Conservation (phyloP, 2,329 filamentous ascomycete species). For the Pyrenochaeta sp. region DNA sequence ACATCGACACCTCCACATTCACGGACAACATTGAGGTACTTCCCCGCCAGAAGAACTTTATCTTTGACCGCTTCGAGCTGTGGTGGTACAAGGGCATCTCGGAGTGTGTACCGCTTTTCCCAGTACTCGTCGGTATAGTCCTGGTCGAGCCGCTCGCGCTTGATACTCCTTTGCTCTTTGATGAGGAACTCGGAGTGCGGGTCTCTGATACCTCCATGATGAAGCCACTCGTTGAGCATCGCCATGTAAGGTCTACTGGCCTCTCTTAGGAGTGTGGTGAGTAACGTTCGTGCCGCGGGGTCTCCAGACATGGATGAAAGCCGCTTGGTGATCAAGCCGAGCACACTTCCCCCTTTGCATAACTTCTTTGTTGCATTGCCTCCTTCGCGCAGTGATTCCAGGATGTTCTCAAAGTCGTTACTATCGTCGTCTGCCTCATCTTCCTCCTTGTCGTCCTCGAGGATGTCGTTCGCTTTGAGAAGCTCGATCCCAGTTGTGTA, state of each 20-base stretch:
- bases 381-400: slow-evolving; percentile 87
- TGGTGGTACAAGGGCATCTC: slow-evolving; percentile 88
- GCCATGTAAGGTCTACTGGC: slow-evolving; percentile 94
- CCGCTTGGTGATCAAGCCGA: slow-evolving; percentile 84
- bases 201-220: slow-evolving; percentile 94
- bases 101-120: slow-evolving; percentile 96
- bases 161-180: slow-evolving; percentile 95
- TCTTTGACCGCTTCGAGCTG: slow-evolving; percentile 91
- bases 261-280: slow-evolving; percentile 84
- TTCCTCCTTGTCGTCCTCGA: slow-evolving; percentile 75
- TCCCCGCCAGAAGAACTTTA: slow-evolving; percentile 92
- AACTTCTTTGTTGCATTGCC: slow-evolving; percentile 89
- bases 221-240: slow-evolving; percentile 98
- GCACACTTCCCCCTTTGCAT: slow-evolving; percentile 95
- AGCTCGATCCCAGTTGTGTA: slow-evolving; percentile 82
- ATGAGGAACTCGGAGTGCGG: slow-evolving; percentile 93
- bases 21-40: slow-evolving; percentile 96
- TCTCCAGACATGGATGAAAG: slow-evolving; percentile 93
- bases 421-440: slow-evolving; percentile 76
- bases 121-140: slow-evolving; percentile 99
- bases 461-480: slow-evolving; percentile 83
- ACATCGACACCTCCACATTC: slow-evolving; percentile 97
- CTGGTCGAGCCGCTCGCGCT: slow-evolving; percentile 86
- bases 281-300: slow-evolving; percentile 80
- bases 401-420: slow-evolving; percentile 89